Evolutionary conservation across 2,329 filamentous ascomycete species (phyloP).

Genomic region (Bipolaris cookei): DNA sequence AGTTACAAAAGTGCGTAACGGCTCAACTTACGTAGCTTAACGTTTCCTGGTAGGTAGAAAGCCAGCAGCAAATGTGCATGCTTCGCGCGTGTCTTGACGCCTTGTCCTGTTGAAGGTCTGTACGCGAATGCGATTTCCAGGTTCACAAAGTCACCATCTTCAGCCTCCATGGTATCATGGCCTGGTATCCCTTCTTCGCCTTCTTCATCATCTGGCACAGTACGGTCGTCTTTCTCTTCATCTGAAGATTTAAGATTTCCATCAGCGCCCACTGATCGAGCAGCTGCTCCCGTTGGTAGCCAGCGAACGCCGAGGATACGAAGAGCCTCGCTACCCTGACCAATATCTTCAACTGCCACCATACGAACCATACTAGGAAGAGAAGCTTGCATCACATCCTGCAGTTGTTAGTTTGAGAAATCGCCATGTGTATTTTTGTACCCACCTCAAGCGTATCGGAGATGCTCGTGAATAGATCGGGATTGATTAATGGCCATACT

Average conservation of each 20-base stretch:
- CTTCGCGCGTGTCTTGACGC: conserved; percentile 67
- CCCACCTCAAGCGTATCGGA: conserved; percentile 69
- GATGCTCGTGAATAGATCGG: conserved; percentile 72
- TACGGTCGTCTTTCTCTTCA: conserved; percentile 58
- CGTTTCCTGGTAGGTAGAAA: conserved; percentile 68
- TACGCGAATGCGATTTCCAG: conserved; percentile 78
- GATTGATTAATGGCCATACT: conserved; percentile 77
- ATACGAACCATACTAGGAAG: conserved; percentile 72
- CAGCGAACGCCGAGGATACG: conserved; percentile 74
- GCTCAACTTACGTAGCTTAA: conserved; percentile 57
- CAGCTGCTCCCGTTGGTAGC: conserved; percentile 73
- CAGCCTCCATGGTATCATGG: conserved; percentile 66
- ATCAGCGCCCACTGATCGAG: conserved; percentile 64
- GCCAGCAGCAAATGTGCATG: conserved; percentile 76
- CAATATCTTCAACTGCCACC: conserved; percentile 77
- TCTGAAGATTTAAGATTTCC: conserved; percentile 62
- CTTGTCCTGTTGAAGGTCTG: conserved; percentile 66
- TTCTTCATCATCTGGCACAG: conserved; percentile 54
- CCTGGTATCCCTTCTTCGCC: conserved; percentile 43
- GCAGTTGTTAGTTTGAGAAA: conserved; percentile 17
- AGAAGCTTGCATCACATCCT: conserved; percentile 79
- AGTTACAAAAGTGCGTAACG: neutral
- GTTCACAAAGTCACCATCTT: conserved; percentile 80
- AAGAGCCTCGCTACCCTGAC: conserved; percentile 74
- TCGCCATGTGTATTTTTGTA: neutral